Conservation (phyloP, 2,329 filamentous ascomycete species). For the Talaromyces sp. region DNA sequence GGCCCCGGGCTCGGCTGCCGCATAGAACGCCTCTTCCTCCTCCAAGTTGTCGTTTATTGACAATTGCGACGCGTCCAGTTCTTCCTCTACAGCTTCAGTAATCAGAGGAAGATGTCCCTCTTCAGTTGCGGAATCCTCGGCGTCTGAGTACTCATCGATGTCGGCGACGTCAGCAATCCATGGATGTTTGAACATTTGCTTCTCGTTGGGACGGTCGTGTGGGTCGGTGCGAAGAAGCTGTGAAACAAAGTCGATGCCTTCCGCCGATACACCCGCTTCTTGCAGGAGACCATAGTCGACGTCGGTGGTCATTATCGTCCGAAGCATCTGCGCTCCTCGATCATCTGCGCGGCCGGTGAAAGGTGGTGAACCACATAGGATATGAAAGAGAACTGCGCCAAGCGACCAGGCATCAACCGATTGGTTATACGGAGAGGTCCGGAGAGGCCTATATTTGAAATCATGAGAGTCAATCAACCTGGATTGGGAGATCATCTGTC, state of each 20-base stretch:
- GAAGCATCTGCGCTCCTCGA: constrained; percentile 70
- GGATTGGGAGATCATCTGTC: not conserved
- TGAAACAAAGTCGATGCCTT: constrained; percentile 67
- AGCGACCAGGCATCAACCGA: constrained; percentile 96
- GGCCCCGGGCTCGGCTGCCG: constrained; percentile 14
- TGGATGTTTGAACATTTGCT: constrained; percentile 62
- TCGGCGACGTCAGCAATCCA: constrained; percentile 62
- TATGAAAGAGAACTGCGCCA: constrained; percentile 83
- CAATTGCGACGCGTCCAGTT: constrained; percentile 56
- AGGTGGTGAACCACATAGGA: constrained; percentile 73
- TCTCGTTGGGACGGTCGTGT: constrained; percentile 66
- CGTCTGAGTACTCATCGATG: constrained; percentile 59
- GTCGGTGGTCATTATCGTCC: constrained; percentile 73
- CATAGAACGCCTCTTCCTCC: constrained; percentile 26
- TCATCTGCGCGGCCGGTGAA: constrained; percentile 73
- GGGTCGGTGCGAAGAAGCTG: constrained; percentile 81
- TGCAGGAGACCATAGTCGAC: constrained; percentile 63
- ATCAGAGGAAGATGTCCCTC: constrained; percentile 29
- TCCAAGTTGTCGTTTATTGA: constrained; percentile 51
- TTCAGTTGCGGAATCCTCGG: constrained; percentile 51
- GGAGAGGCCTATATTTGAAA: constrained; percentile 29
- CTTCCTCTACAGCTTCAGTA: constrained; percentile 34
- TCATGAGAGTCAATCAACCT: not conserved
- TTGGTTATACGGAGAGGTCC: constrained; percentile 70
- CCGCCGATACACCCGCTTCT: constrained; percentile 53